Percentiles rank a stretch among this genome's conserved stretches.
Evolutionary conservation across 73 alveolate species (phyloP).

Genomic region (Tetrahymena thermophila): DNA sequence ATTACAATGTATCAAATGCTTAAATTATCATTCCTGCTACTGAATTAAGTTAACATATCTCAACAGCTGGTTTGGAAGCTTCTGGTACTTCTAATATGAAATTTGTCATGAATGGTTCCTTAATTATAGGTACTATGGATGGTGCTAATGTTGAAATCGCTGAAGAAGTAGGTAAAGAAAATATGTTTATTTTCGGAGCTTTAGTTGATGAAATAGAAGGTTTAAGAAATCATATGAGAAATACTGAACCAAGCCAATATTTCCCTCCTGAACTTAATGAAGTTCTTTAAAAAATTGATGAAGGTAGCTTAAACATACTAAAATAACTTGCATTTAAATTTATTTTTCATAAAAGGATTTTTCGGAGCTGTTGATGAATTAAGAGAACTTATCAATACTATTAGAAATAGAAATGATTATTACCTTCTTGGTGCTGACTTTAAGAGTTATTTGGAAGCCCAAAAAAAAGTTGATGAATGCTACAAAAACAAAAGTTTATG

Average conservation of each 20-base stretch:
- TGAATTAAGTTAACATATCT: conserved; percentile 91
- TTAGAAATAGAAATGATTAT: conserved; percentile 49
- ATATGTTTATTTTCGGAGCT: conserved; percentile 69
- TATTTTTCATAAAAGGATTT: neutral
- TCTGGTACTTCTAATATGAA: conserved; percentile 83
- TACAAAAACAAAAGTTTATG: conserved; percentile 45
- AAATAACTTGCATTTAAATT: neutral
- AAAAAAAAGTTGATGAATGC: conserved; percentile 45
- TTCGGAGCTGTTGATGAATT: conserved; percentile 28
- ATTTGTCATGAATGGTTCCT: conserved; percentile 95
- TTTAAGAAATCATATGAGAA: conserved; percentile 33
- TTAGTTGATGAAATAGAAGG: conserved; percentile 28
- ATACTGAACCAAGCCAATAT: conserved; percentile 35
- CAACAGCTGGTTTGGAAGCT: conserved; percentile 98
- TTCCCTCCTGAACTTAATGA: conserved; percentile 36
- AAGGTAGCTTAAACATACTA: neutral
- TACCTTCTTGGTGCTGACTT: conserved; percentile 72
- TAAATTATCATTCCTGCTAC: conserved; percentile 98
- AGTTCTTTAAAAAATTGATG: conserved; percentile 30
- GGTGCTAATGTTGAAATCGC: conserved; percentile 98
- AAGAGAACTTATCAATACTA: conserved; percentile 13
- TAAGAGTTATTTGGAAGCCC: conserved; percentile 65
- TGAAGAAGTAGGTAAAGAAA: conserved; percentile 93
- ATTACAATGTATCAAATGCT: conserved; percentile 93
- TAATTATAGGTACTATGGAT: conserved; percentile 96